phyloP scores from a whole-genome alignment of 2,329 filamentous ascomycete species.

The Hypoxylon sp. region DNA sequence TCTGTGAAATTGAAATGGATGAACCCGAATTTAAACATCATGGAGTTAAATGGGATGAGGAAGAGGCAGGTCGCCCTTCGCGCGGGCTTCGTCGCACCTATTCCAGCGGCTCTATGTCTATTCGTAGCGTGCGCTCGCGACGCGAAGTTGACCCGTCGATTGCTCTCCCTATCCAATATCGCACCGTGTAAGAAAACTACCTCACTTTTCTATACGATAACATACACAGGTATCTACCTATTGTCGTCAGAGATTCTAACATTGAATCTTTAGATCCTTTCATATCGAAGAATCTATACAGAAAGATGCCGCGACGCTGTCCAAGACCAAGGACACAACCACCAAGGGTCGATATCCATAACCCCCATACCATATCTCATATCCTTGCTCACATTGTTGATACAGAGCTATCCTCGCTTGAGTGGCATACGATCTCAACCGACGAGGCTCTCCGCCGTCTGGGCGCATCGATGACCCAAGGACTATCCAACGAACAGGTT shows the following conservation, averaged over 20 bases:
- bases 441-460: constrained; percentile 73
- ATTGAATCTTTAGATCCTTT: constrained; percentile 59
- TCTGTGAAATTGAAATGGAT: constrained; percentile 45
- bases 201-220: constrained; percentile 4
- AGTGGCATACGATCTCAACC: constrained; percentile 75
- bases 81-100: constrained; percentile 48
- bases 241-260: constrained; percentile 22
- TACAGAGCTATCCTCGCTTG: constrained; percentile 72
- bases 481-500: constrained; percentile 73
- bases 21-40: constrained; percentile 47
- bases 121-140: constrained; percentile 58
- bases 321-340: constrained; percentile 60
- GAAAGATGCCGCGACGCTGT: constrained; percentile 58
- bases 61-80: constrained; percentile 52
- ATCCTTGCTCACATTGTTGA: constrained; percentile 39
- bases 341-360: constrained; percentile 53
- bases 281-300: constrained; percentile 70
- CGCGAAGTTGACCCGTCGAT: constrained; percentile 60
- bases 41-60: constrained; percentile 57
- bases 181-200: constrained; percentile 62
- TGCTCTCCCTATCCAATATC: constrained; percentile 68
- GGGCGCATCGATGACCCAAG: constrained; percentile 67
- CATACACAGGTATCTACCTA: not conserved
- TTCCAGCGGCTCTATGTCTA: constrained; percentile 60
- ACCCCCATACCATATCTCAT: not conserved